These are phyloP conservation scores for Colletotrichum tofieldiae DNA, from an alignment of 2,329 filamentous ascomycete species.

Conservation along the genomic window DNA sequence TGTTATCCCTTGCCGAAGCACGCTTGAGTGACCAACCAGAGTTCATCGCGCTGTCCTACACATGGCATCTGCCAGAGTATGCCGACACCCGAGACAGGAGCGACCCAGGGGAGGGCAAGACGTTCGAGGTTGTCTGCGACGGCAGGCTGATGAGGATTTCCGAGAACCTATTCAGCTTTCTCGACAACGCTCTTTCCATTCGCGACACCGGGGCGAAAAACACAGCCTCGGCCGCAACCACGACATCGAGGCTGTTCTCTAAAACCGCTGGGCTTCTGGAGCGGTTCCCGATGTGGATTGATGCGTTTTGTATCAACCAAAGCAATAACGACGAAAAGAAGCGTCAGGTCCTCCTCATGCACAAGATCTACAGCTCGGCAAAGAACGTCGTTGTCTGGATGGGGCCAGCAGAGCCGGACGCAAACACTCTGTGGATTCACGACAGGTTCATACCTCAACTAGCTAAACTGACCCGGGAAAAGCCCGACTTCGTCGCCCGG, in stretches of 20 bases:
- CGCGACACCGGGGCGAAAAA: background rate
- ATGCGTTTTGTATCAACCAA: conserved; percentile 46
- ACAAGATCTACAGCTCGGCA: conserved; percentile 38
- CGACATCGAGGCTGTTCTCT: background rate
- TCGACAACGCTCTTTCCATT: background rate
- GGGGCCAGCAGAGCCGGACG: background rate
- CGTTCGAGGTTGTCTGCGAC: background rate
- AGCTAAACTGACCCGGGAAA: background rate
- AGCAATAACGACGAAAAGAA: conserved; percentile 31
- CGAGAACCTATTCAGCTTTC: conserved; percentile 7
- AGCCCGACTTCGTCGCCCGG: background rate
- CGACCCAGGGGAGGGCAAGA: background rate
- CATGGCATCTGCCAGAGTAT: conserved; percentile 9
- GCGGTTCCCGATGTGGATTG: conserved; percentile 35
- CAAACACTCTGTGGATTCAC: conserved; percentile 11
- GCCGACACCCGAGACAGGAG: accelerated
- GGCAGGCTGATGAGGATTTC: background rate
- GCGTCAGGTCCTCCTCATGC: conserved; percentile 44
- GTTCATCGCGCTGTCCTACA: conserved; percentile 14
- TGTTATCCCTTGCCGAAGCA: background rate
- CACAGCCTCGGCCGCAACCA: background rate
- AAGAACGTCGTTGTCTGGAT: conserved; percentile 41
- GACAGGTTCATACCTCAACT: conserved; percentile 20
- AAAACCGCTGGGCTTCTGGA: background rate
- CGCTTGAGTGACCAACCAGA: background rate